Conservation (phyloP, 1,139 yeast genomes). For the Pneumocystis murina region DNA sequence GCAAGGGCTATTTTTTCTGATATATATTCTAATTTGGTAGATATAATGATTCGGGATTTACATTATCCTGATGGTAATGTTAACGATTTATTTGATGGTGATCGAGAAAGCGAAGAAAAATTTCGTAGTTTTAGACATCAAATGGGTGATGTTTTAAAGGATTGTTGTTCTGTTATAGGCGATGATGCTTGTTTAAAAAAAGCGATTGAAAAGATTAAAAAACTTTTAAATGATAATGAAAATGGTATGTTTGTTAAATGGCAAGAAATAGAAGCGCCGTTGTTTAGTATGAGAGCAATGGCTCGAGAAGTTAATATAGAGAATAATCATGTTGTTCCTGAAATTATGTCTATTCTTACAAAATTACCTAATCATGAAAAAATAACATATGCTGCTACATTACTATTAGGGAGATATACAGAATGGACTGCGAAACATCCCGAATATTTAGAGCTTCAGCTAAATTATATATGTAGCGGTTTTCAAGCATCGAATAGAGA, state of each 20-base stretch:
- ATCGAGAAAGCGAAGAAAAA: conserved; percentile 75
- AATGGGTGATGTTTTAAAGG: conserved; percentile 91
- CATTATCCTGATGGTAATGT: conserved; percentile 46
- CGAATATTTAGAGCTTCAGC: conserved; percentile 62
- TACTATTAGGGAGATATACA: conserved; percentile 85
- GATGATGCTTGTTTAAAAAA: conserved; percentile 49
- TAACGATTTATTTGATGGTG: conserved; percentile 35
- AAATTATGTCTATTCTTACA: conserved; percentile 54
- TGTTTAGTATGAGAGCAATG: conserved; percentile 85
- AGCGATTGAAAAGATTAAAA: conserved; percentile 42
- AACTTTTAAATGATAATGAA: conserved; percentile 24
- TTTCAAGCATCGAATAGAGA: conserved; percentile 40
- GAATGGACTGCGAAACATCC: conserved; percentile 89
- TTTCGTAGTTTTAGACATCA: conserved; percentile 89
- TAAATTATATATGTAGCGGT: conserved; percentile 71
- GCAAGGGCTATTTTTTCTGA: conserved; percentile 46
- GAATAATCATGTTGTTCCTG: conserved; percentile 60
- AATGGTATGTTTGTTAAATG: conserved; percentile 33
- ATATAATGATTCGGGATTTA: conserved; percentile 54
- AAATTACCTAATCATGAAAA: conserved; percentile 75
- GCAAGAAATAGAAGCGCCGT: conserved; percentile 84
- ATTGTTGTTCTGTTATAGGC: conserved; percentile 84
- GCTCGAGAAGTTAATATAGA: conserved; percentile 69
- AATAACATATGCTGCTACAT: conserved; percentile 79
- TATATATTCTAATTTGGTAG: conserved; percentile 48